These are phyloP conservation scores for Peltaster fructicola DNA, from an alignment of 2,329 filamentous ascomycete species.

Conservation along the genomic window DNA sequence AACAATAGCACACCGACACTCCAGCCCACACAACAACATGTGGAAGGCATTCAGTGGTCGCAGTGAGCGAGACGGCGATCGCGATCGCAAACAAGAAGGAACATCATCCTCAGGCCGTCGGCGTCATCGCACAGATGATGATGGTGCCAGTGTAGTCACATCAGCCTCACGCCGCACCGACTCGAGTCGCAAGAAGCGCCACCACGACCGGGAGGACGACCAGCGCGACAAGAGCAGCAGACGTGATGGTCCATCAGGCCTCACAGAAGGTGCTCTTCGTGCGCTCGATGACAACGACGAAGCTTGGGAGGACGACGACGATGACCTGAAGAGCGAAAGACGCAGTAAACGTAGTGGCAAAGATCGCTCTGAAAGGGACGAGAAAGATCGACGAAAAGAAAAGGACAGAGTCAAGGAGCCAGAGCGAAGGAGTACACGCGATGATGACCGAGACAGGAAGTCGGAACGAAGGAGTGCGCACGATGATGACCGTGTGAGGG, in stretches of 20 bases:
- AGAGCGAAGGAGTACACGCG: constrained; percentile 5
- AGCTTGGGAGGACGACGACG: constrained; percentile 17
- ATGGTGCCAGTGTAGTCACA: constrained; percentile 9
- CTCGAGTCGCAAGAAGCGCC: constrained; percentile 9
- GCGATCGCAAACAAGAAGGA: constrained; percentile 11
- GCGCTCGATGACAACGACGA: constrained; percentile 15
- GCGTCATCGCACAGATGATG: constrained; percentile 7
- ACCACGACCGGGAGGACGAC: constrained; percentile 12
- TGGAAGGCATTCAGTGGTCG: constrained; percentile 20
- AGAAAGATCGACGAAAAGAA: constrained; percentile 8
- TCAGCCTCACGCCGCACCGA: constrained; percentile 9
- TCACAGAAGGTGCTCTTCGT: constrained; percentile 20
- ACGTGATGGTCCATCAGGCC: constrained; percentile 9
- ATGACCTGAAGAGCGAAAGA: constrained; percentile 13
- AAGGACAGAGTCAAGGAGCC: constrained; percentile 6
- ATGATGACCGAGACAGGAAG: constrained; percentile 16
- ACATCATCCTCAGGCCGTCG: constrained; percentile 3
- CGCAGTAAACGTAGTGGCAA: constrained; percentile 10
- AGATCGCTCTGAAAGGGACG: constrained; percentile 13
- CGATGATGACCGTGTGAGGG: constrained; percentile 8
- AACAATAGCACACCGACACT: constrained; percentile 1
- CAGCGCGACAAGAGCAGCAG: constrained; percentile 18
- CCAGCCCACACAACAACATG: constrained; percentile 8
- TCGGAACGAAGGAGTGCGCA: constrained; percentile 13
- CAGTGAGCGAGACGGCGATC: constrained; percentile 13